Conservation (phyloP, 331 rosid species). For the Rosa hybrid region DNA sequence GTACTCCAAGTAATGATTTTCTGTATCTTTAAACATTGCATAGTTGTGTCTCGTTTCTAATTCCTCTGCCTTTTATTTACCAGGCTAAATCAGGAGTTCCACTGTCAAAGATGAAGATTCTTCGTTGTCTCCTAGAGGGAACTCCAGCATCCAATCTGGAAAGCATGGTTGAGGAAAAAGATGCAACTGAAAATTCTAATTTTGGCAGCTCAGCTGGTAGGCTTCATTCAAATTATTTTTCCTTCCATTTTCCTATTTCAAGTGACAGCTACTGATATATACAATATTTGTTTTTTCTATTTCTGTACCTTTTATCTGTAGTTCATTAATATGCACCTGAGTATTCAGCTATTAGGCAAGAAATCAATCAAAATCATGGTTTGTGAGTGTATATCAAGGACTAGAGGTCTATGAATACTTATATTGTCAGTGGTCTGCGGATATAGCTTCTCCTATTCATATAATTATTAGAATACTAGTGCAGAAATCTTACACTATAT, state of each 20-base stretch:
- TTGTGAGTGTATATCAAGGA: neutral
- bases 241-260: conserved; percentile 7
- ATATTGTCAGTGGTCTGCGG: neutral
- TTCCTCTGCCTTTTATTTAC: conserved; percentile 19
- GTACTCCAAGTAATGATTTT: neutral
- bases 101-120: conserved; percentile 60
- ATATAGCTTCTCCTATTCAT: neutral
- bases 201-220: conserved; percentile 36
- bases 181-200: conserved; percentile 37
- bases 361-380: neutral
- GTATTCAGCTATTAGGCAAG: neutral
- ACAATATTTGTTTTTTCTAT: neutral
- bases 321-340: neutral
- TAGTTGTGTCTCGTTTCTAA: conserved; percentile 10
- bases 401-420: neutral
- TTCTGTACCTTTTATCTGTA: neutral
- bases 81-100: conserved; percentile 65
- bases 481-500: neutral
- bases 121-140: conserved; percentile 63
- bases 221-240: conserved; percentile 9
- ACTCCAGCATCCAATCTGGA: conserved; percentile 59
- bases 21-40: neutral
- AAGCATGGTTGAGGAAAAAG: conserved; percentile 47
- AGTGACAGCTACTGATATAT: neutral
- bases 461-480: neutral